phyloP scores from a whole-genome alignment of 2,329 filamentous ascomycete species.

The Diaporthe amygdali region DNA sequence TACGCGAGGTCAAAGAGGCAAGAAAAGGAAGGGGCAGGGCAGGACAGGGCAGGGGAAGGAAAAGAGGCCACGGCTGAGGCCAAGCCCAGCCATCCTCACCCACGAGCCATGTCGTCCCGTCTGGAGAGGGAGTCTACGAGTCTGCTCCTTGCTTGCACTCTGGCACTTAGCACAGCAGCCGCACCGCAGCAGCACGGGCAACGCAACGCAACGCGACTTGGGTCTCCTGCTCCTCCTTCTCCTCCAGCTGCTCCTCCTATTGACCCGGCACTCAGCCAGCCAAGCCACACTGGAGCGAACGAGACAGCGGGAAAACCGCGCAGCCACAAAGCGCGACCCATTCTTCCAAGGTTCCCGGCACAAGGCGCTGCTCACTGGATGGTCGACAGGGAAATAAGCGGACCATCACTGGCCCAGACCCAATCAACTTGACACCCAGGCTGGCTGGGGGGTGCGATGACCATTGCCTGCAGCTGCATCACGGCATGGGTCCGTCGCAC shows the following conservation, averaged over 20 bases:
- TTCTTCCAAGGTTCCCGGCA: constrained; percentile 3
- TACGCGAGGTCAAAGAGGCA: not conserved
- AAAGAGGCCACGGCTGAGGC: constrained; percentile 14
- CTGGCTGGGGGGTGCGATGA: not conserved
- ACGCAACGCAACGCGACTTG: not conserved
- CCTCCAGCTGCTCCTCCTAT: not conserved
- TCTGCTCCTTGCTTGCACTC: not conserved
- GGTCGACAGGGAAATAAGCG: constrained; percentile 1
- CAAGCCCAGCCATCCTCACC: not conserved
- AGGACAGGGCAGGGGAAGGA: not conserved
- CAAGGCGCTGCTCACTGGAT: not conserved
- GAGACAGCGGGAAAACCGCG: not conserved
- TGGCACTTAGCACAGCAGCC: not conserved
- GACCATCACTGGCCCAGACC: not conserved
- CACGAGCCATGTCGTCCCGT: not conserved
- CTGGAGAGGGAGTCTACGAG: too few relatives aligned
- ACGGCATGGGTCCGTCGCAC: not conserved
- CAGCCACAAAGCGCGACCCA: not conserved
- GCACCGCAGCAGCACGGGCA: not conserved
- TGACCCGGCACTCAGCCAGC: not conserved
- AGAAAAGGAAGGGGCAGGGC: constrained; percentile 12
- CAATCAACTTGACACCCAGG: constrained; percentile 18
- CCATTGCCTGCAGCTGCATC: constrained; percentile 4
- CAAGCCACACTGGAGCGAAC: constrained; percentile 2
- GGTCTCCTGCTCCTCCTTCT: not conserved